phyloP scores from a whole-genome alignment of 805 yeast species.

The Schwanniomyces yamadae region DNA sequence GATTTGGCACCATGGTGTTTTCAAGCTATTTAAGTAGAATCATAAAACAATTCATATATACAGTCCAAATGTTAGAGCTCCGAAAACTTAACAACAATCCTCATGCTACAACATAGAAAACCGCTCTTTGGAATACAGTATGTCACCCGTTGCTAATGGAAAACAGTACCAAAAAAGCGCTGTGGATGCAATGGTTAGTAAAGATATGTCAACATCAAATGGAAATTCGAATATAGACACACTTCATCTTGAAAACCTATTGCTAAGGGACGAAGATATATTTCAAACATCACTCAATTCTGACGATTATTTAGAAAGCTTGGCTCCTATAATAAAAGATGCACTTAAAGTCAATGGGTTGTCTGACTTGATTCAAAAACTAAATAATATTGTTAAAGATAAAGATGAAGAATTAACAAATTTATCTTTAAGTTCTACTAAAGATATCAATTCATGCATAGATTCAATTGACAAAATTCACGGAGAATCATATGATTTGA shows the following conservation, averaged over 20 bases:
- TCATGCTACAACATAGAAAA: no score
- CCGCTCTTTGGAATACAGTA: slow-evolving; percentile 6
- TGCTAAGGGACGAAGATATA: slow-evolving; percentile 41
- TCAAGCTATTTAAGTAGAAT: no score
- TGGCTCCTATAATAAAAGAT: slow-evolving; percentile 70
- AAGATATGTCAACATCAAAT: slow-evolving; percentile 3
- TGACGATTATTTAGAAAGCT: slow-evolving; percentile 74
- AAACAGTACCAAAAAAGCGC: background rate
- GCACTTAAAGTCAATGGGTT: slow-evolving; percentile 57
- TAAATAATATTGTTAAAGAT: slow-evolving; percentile 55
- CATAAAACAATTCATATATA: no score
- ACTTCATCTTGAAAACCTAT: slow-evolving; percentile 35
- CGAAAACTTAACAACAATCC: background rate
- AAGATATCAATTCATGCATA: slow-evolving; percentile 57
- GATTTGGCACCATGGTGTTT: slow-evolving; percentile 29
- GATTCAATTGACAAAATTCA: slow-evolving; percentile 63
- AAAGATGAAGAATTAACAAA: slow-evolving; percentile 64
- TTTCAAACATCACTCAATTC: slow-evolving; percentile 50
- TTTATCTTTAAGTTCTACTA: slow-evolving; percentile 60
- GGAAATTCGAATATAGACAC: slow-evolving; percentile 17
- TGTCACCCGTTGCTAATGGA: slow-evolving; percentile 10
- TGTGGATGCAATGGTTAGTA: background rate
- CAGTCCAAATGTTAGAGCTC: background rate
- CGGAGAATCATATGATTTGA: slow-evolving; percentile 52
- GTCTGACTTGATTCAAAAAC: slow-evolving; percentile 51